phyloP scores from a whole-genome alignment of 2,329 filamentous ascomycete species.

The Alternaria dauci region DNA sequence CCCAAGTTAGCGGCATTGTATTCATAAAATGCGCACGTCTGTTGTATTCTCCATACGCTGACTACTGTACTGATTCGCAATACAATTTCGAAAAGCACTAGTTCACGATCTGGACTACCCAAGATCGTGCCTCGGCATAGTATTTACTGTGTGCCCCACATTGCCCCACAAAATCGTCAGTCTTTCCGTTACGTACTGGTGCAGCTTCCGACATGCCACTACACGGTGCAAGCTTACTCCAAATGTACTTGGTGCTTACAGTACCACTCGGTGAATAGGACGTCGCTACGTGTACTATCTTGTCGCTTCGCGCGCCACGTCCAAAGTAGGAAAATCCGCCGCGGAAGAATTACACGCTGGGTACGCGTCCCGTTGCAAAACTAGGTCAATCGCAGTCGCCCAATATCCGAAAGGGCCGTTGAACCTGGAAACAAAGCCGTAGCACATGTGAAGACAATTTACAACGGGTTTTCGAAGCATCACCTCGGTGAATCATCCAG shows the following conservation, averaged over 20 bases:
- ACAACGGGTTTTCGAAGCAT: neutral
- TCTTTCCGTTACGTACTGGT: slow-evolving; percentile 6
- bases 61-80: neutral
- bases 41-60: neutral
- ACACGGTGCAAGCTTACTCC: neutral
- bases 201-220: slow-evolving; percentile 18
- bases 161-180: slow-evolving; percentile 6
- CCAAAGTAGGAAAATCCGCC: neutral
- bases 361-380: neutral
- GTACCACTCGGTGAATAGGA: neutral
- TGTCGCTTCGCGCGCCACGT: neutral
- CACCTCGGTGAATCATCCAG: neutral
- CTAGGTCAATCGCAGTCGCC: neutral
- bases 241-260: neutral
- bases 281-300: neutral
- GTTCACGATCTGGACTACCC: neutral
- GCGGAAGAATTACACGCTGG: neutral
- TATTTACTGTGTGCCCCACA: slow-evolving; percentile 6
- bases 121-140: neutral
- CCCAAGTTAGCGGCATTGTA: slow-evolving; percentile 4
- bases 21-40: neutral
- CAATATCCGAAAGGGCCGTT: neutral
- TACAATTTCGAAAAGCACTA: neutral
- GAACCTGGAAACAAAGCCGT: neutral
- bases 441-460: neutral